Conservation (phyloP, 129 eudicot species). For the Flaveria linearis region DNA sequence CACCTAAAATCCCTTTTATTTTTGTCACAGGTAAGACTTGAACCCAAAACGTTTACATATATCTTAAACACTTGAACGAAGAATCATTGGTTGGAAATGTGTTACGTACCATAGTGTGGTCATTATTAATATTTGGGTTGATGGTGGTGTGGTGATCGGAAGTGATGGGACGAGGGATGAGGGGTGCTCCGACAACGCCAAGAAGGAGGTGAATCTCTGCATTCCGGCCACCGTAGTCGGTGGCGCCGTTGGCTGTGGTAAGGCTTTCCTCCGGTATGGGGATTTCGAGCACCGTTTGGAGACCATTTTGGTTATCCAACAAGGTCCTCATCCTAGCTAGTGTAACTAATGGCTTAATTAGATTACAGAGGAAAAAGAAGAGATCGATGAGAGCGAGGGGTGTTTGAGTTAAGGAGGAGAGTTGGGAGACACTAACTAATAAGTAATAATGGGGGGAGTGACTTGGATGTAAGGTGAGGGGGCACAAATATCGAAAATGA, state of each 20-base stretch:
- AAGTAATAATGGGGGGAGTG: background rate
- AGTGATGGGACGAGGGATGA: constrained; percentile 71
- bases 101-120: constrained; percentile 61
- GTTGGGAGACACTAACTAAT: too few relatives aligned
- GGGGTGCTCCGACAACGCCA: constrained; percentile 87
- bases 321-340: constrained; percentile 55
- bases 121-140: constrained; percentile 40
- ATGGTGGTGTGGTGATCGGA: constrained; percentile 36
- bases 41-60: too few relatives aligned
- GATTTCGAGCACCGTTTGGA: constrained; percentile 86
- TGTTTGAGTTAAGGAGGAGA: constrained; percentile 22
- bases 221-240: constrained; percentile 40
- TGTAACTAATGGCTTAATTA: background rate
- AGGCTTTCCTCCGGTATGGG: constrained; percentile 86
- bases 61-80: too few relatives aligned
- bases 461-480: constrained; percentile 38
- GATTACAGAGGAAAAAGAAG: constrained; percentile 13
- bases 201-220: constrained; percentile 79
- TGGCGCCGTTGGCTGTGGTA: constrained; percentile 13
- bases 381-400: background rate
- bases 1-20: too few relatives aligned
- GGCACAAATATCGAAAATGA: constrained; percentile 36
- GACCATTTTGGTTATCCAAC: constrained; percentile 64
- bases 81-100: too few relatives aligned
- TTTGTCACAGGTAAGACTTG: too few relatives aligned